Evolutionary conservation across 2,329 filamentous ascomycete genomes (phyloP), one percentile per base, ranked within the genome.

Genomic region (Fusarium decemcellulare): DNA sequence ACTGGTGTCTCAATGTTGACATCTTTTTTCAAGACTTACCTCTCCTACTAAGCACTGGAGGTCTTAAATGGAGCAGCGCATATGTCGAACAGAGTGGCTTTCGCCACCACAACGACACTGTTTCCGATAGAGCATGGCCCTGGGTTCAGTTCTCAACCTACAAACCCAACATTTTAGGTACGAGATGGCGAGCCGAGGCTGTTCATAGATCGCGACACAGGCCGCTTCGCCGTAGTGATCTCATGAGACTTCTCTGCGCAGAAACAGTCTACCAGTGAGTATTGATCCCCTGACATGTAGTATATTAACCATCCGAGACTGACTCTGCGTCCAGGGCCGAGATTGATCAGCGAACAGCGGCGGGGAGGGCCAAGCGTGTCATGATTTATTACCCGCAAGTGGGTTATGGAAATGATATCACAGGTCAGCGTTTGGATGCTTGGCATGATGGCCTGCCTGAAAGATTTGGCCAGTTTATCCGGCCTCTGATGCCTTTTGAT

Each of bases 381-480:
- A 53, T 59, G 47, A 12, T 23, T n/a, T 53, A 59, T 32, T 40
- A 32, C 29, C 40, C 18, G 6, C 6, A n/a, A 23, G 7, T 34
- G 11, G 39, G 47, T n/a, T 53, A 59, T 39, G 48, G 57, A 18
- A 53, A 59, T 52, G 48, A 59, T n/a, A 46, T 59, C 16, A 18
- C 30, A 0, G 48, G 40, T 30, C 48, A 59, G 32, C 39, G 9
- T 5, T 12, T 53, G 8, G 57, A 59, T 44, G 39, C 23, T 11
- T 59, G 57, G 57, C 46, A 59, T 46, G 46, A 46, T 32, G 48
- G 57, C 14, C 37, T 59, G 39, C 40, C 40, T 8, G 57, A 59
- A 12, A 53, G 47, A 39, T 59, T 59, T 14, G 48, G 7, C 9
- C 57, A 59, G 37, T 53, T 59, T 53, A 53, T 59, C 11, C 29